Conservation (phyloP, 192 early-diverging fungal species). For the Backusella tuberculispora region DNA sequence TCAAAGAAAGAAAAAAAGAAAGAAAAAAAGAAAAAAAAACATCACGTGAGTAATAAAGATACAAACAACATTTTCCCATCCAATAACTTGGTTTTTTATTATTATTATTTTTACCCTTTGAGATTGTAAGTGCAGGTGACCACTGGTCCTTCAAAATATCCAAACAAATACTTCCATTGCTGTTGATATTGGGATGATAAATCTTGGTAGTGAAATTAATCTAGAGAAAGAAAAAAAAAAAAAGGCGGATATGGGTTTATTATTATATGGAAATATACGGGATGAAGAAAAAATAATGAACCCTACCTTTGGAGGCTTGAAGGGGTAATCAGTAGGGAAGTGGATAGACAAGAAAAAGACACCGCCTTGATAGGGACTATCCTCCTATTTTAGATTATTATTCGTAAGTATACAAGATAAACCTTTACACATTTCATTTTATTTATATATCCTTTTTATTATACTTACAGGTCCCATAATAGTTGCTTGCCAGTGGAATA, state of each 20-base stretch:
- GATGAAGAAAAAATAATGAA: not conserved
- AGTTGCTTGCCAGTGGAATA: conserved; percentile 97
- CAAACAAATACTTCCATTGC: conserved; percentile 97
- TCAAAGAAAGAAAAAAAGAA: not conserved
- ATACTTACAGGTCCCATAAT: conserved; percentile 94
- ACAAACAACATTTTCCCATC: not conserved
- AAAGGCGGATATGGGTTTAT: not conserved
- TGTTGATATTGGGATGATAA: conserved; percentile 99
- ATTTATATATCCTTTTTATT: not conserved
- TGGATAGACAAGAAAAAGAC: conserved; percentile 97
- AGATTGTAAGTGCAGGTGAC: conserved; percentile 98
- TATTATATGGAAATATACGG: not conserved
- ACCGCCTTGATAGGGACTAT: conserved; percentile 92
- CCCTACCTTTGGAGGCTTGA: conserved; percentile 95
- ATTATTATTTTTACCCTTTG: conserved; percentile 68
- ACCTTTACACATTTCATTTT: not conserved
- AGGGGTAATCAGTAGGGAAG: conserved; percentile 98
- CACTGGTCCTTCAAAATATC: conserved; percentile 99
- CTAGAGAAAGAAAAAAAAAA: conserved; percentile 36
- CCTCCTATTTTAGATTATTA: conserved; percentile 55
- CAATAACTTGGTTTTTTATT: conserved; percentile 12
- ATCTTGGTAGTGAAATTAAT: conserved; percentile 96
- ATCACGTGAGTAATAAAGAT: not conserved
- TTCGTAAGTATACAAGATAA: not conserved
- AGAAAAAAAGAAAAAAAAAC: not conserved